These are phyloP conservation scores for Citrus glauca DNA, from an alignment of 345 rosid genomes.

Conservation along the genomic window DNA sequence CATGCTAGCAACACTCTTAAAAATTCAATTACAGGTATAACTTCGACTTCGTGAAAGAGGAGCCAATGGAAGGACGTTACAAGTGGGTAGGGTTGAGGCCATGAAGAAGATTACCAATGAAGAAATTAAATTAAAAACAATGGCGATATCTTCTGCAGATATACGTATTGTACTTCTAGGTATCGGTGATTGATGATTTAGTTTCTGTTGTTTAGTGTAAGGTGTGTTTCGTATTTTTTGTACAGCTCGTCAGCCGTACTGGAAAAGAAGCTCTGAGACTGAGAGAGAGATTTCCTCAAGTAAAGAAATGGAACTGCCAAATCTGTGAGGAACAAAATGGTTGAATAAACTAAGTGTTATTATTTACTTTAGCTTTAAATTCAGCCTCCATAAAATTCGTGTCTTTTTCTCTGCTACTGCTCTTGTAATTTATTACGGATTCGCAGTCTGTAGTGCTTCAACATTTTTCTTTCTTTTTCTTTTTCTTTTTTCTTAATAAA, in stretches of 20 bases:
- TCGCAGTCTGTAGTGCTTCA: not conserved
- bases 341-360: conserved; percentile 10
- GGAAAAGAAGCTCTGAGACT: not conserved
- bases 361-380: not conserved
- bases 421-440: not conserved
- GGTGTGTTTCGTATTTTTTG: not conserved
- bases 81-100: conserved; percentile 54
- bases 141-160: not conserved
- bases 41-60: conserved; percentile 55
- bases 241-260: conserved; percentile 12
- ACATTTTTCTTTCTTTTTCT: not conserved
- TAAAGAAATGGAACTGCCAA: not conserved
- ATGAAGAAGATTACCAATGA: conserved; percentile 14
- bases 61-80: conserved; percentile 72
- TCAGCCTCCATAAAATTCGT: conserved; percentile 10
- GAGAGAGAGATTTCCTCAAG: conserved; percentile 5
- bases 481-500: too few relatives aligned
- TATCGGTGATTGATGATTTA: not conserved
- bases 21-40: conserved; percentile 44
- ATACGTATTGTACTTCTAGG: conserved; percentile 16
- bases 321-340: not conserved
- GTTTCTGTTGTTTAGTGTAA: not conserved
- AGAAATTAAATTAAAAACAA: not conserved
- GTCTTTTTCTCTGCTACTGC: conserved; percentile 19
- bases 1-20: too few relatives aligned